Evolutionary conservation across 805 yeast species (phyloP).

Genomic region (Yarrowia hollandica): DNA sequence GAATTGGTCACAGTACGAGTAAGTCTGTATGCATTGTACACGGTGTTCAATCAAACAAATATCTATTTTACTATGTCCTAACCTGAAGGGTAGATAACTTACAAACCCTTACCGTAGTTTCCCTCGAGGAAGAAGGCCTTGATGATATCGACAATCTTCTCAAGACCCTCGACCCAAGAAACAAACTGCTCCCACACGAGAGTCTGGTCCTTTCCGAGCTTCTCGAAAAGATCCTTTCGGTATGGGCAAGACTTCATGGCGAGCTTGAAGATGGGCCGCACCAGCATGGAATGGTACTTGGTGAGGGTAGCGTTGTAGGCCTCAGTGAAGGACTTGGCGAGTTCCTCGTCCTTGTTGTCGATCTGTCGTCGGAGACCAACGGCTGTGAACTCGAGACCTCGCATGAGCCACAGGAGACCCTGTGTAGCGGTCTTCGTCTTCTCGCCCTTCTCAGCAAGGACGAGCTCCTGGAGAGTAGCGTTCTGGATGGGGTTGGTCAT

Average conservation of each 20-base stretch:
- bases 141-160: conserved; percentile 68
- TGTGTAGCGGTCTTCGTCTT: conserved; percentile 81
- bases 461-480: conserved; percentile 73
- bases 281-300: conserved; percentile 76
- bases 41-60: no score
- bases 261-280: conserved; percentile 83
- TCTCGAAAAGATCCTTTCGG: conserved; percentile 78
- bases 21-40: no score
- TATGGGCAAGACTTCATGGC: conserved; percentile 97
- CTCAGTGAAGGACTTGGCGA: conserved; percentile 74
- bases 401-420: conserved; percentile 80
- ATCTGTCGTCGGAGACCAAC: conserved; percentile 81
- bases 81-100: conserved; percentile 33
- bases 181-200: conserved; percentile 64
- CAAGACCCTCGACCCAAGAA: conserved; percentile 76
- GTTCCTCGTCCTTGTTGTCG: conserved; percentile 60
- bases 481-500: conserved; percentile 63
- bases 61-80: conserved; percentile 23
- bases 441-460: conserved; percentile 66
- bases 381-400: conserved; percentile 87
- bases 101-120: conserved; percentile 86
- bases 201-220: conserved; percentile 74
- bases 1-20: no score
- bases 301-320: conserved; percentile 81
- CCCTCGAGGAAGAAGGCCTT: conserved; percentile 75